Evolutionary conservation across 192 early-diverging fungal species (phyloP), one percentile per base, ranked within the genome.

Genomic region (Mortierella claussenii): DNA sequence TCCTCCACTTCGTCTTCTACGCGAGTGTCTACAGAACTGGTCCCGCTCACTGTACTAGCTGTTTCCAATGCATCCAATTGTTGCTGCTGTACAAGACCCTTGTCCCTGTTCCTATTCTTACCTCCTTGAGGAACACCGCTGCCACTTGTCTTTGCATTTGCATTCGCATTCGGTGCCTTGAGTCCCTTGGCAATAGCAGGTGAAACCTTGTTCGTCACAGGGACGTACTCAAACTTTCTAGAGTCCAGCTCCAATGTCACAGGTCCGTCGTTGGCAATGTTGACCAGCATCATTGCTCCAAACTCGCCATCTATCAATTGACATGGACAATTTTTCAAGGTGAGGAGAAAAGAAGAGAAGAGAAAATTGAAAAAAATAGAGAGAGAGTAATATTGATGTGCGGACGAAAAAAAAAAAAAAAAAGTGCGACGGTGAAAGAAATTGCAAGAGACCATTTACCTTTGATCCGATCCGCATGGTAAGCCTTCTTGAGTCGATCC

Each of bases 211-310:
- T 57, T 42, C 9, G 54, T 52, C 15, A 65, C 44, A 32, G 70
- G 70, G 2, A 59, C 5, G 53, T 87, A 87, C 20, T 65, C 79
- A 53, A 85, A 87, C 58, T 87, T 87, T 9, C 83, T 63, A 2
- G 86, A 87, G 67, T 87, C 86, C 17, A 87, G 46, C 61, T 87
- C 86, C 12, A 87, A 57, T 4, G 86, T 87, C 18, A 87, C 84
- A 13, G 84, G 86, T 18, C 85, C 84, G 32, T 98, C 95, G 76
- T 98, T 98, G 11, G 89, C 84, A 76, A 96, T 84, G 13, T 83
- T 83, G 21, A 98, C 97, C 45, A 88, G 65, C 97, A 98, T 98
- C 97, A 97, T 98, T 6, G 93, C 97, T 3, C 96, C 96, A 82
- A 98, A 98, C 58, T 87, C 85, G 6, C 96, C 97, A 81, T 89